phyloP scores from a whole-genome alignment of 2,329 filamentous ascomycete species.

The Daldinia eschscholtzii region DNA sequence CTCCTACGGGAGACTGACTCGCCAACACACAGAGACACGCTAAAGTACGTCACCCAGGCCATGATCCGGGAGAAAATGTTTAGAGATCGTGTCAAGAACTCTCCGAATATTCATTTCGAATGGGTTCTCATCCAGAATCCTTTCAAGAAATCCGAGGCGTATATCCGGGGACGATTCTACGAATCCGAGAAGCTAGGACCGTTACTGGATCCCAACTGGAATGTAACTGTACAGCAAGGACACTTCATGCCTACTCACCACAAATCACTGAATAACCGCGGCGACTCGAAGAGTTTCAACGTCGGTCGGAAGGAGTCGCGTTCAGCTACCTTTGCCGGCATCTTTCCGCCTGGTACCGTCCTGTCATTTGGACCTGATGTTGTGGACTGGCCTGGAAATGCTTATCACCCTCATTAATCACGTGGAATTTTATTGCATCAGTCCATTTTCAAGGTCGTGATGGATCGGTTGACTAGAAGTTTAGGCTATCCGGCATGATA shows the following conservation, averaged over 20 bases:
- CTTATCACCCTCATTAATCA: neutral
- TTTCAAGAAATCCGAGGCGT: constrained; percentile 55
- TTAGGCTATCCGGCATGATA: neutral
- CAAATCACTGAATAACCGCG: constrained; percentile 66
- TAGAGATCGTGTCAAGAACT: constrained; percentile 48
- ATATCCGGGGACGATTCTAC: constrained; percentile 69
- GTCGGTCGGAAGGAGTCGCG: constrained; percentile 51
- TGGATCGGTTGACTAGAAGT: neutral
- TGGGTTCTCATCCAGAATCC: constrained; percentile 51
- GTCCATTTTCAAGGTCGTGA: neutral
- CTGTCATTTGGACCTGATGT: constrained; percentile 28
- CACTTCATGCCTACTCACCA: constrained; percentile 60
- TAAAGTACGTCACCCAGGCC: constrained; percentile 39
- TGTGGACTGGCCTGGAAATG: constrained; percentile 17
- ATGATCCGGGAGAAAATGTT: constrained; percentile 50
- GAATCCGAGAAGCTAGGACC: constrained; percentile 66
- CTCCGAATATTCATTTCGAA: constrained; percentile 46
- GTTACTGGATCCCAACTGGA: constrained; percentile 58
- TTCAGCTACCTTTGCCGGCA: constrained; percentile 36
- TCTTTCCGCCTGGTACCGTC: constrained; percentile 29
- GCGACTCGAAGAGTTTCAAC: constrained; percentile 60
- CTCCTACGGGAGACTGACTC: constrained; percentile 42
- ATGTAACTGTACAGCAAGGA: constrained; percentile 56
- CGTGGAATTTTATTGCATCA: neutral
- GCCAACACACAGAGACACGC: constrained; percentile 25